Conservation (phyloP, 345 rosid genomes). For the Gossypium turneri region DNA sequence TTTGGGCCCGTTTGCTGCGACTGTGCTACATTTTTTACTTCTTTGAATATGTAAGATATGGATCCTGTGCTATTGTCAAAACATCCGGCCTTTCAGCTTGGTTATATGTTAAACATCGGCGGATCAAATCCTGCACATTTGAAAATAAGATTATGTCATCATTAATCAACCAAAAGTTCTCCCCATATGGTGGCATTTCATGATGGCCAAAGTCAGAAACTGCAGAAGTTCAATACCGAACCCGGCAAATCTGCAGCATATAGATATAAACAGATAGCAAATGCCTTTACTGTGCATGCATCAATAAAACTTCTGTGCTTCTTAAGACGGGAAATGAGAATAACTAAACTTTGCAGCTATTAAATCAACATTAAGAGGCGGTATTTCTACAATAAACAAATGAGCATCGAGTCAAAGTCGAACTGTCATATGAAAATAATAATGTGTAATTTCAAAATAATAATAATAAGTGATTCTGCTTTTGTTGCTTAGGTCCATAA, state of each 20-base stretch:
- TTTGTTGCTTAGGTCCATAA: neutral
- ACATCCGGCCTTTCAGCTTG: conserved; percentile 93
- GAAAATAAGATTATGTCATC: neutral
- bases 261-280: neutral
- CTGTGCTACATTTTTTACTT: conserved; percentile 5
- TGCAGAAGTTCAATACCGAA: neutral
- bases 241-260: neutral
- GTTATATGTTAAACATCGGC: conserved; percentile 83
- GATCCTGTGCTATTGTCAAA: conserved; percentile 74
- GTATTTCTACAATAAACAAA: neutral
- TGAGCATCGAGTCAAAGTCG: neutral
- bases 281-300: neutral
- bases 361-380: neutral
- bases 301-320: neutral
- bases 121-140: conserved; percentile 75
- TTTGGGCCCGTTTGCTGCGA: neutral
- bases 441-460: too few relatives aligned
- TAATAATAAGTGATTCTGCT: neutral
- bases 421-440: too few relatives aligned
- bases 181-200: neutral
- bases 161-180: neutral
- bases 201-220: neutral
- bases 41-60: conserved; percentile 39
- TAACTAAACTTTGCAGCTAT: neutral
- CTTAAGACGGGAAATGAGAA: neutral